Percentiles rank a stretch among this genome's conserved stretches.
These are phyloP conservation scores for Suillus fuscotomentosus DNA, from an alignment of 768 basidiomycete species.

Conservation along the genomic window DNA sequence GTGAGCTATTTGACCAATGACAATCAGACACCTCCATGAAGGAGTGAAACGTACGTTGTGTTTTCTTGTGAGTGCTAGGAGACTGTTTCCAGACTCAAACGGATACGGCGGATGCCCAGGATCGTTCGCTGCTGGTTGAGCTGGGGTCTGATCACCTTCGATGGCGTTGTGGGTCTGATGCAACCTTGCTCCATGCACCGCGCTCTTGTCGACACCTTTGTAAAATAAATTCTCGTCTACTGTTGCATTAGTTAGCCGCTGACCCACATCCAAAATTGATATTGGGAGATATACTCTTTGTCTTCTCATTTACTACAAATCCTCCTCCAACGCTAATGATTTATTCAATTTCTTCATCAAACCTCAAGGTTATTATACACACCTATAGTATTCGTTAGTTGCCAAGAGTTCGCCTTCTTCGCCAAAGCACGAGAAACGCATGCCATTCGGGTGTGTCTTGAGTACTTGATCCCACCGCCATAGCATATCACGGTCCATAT, in stretches of 20 bases:
- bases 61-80: constrained; percentile 72
- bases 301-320: constrained; percentile 94
- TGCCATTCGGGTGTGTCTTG: constrained; percentile 88
- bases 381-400: constrained; percentile 92
- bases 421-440: constrained; percentile 86
- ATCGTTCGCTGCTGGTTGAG: constrained; percentile 19
- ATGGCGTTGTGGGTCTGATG: constrained; percentile 58
- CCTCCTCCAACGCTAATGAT: constrained; percentile 77
- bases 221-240: constrained; percentile 95
- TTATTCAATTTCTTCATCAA: background rate
- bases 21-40: background rate
- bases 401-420: constrained; percentile 84
- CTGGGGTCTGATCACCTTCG: constrained; percentile 14
- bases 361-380: background rate
- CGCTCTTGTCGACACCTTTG: constrained; percentile 82
- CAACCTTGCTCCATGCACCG: constrained; percentile 77
- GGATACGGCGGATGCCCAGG: constrained; percentile 76
- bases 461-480: constrained; percentile 92
- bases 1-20: constrained; percentile 57
- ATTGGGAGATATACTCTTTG: constrained; percentile 55
- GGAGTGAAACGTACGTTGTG: constrained; percentile 64
- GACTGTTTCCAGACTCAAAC: constrained; percentile 73
- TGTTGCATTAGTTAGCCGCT: constrained; percentile 21
- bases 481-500: constrained; percentile 89
- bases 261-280: background rate